Evolutionary conservation across 371 early-diverging fungal genomes (phyloP), one percentile per base, ranked within the genome.

Genomic region (Circinella umbellata): DNA sequence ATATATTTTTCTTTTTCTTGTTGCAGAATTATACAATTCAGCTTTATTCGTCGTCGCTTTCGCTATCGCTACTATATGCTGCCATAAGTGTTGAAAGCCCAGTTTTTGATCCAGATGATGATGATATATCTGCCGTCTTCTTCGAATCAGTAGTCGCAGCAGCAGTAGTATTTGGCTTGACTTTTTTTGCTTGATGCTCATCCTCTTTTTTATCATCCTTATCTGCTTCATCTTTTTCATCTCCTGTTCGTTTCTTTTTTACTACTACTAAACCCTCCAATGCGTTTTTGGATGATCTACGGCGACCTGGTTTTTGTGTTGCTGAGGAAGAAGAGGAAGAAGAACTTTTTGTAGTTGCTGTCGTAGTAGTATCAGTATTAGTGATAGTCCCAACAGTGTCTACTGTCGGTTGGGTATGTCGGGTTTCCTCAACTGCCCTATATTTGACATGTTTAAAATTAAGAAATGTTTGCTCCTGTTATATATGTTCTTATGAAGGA

Each of bases 31-130:
- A 27, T 27, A 27, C 27, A 27, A 27, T 27, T 27, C 27, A 27
- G 27, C 27, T n/a, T 34, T 55, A 37, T 13, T 77, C 77, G 64
- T 74, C 73, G 38, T 70, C 70, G 42, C 70, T 73, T 51, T 51
- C 51, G 7, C 69, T 70, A 59, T 74, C 76, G 51, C 76, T 80
- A 64, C 76, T 71, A 64, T 82, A 78, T 15, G 78, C 78, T 34
- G 75, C 64, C 42, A 82, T 38, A 20, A 78, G 72, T 0, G 70
- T 65, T 35, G 61, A 48, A 8, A 71, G 46, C 4, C 54, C 59
- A 20, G 39, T 61, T 47, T 2, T 34, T 20, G 63, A n/a, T 17
- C 27, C 34, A 6, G 69, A n/a, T 47, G 63, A 59, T 34, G 61
- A 8, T 57, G 53, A 13, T 66, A 51, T 37, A 57, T 51, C 38